Evolutionary conservation across 2,329 filamentous ascomycete species (phyloP).

Genomic region (Hymenoscyphus scutula): DNA sequence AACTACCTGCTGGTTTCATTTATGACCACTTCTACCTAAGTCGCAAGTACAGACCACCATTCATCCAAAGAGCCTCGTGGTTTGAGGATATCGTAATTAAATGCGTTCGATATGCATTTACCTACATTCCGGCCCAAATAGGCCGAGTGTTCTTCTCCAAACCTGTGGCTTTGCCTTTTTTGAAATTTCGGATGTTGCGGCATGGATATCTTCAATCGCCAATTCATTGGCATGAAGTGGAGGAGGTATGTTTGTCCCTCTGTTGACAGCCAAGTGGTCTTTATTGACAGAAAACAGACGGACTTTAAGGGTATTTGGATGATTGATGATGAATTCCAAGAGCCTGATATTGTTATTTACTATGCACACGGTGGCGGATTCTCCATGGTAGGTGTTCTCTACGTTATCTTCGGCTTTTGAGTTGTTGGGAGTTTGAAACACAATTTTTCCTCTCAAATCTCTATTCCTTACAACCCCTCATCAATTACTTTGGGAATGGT

Average conservation of each 20-base stretch:
- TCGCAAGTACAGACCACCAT: conserved; percentile 51
- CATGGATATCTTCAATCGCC: conserved; percentile 65
- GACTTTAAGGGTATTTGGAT: conserved; percentile 69
- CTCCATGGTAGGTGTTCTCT: conserved; percentile 51
- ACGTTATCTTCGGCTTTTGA: no score
- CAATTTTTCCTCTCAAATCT: no score
- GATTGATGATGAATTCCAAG: conserved; percentile 53
- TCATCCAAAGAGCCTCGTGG: conserved; percentile 65
- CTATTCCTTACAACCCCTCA: no score
- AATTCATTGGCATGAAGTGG: conserved; percentile 61
- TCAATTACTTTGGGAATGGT: no score
- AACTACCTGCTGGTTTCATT: conserved; percentile 58
- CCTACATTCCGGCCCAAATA: conserved; percentile 64
- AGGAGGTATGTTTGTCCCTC: conserved; percentile 43
- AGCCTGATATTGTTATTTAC: conserved; percentile 76
- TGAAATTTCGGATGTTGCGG: conserved; percentile 71
- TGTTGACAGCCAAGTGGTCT: conserved; percentile 8
- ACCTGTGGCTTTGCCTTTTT: conserved; percentile 68
- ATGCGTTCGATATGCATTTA: conserved; percentile 76
- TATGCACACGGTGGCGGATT: conserved; percentile 87
- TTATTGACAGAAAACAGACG: conserved; percentile 36
- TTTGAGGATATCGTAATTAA: conserved; percentile 78
- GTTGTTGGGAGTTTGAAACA: no score
- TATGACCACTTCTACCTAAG: conserved; percentile 54
- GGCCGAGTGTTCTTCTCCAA: conserved; percentile 77